phyloP scores from a whole-genome alignment of 495 filamentous ascomycete species.

The Platismatia glauca region DNA sequence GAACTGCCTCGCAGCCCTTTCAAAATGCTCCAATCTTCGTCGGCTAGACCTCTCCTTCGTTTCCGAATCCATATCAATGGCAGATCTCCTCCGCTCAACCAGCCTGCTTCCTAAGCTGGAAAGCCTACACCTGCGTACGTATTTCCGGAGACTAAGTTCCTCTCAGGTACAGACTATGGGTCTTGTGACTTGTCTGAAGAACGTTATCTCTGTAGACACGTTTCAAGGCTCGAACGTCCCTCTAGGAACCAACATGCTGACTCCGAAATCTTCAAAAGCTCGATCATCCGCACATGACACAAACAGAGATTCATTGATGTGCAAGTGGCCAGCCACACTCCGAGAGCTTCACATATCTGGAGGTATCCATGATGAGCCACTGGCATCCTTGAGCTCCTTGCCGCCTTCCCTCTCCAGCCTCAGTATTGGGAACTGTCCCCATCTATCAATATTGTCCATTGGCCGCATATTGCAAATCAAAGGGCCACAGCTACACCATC shows the following conservation, averaged over 20 bases:
- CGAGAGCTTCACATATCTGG: constrained; percentile 16
- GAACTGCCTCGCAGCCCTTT: constrained; percentile 54
- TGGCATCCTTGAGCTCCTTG: background rate
- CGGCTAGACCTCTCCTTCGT: constrained; percentile 54
- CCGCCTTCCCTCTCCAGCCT: constrained; percentile 4
- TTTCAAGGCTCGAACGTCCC: background rate
- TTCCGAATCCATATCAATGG: constrained; percentile 42
- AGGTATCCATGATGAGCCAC: constrained; percentile 1
- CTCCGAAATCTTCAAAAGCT: constrained; percentile 18
- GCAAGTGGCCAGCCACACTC: constrained; percentile 11
- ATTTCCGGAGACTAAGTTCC: too few species aligned
- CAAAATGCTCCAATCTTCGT: constrained; percentile 49
- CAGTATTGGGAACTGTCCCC: constrained; percentile 13
- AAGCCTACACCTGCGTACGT: constrained; percentile 41
- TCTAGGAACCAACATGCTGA: background rate
- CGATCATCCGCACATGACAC: constrained; percentile 32
- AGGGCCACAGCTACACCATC: background rate
- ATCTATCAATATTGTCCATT: constrained; percentile 9
- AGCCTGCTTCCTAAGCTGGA: constrained; percentile 39
- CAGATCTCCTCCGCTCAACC: constrained; percentile 45
- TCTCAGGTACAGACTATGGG: background rate
- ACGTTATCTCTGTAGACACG: background rate
- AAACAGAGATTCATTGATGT: background rate
- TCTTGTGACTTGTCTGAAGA: background rate
- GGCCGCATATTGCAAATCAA: background rate